A percentile compares a stretch with the other conserved stretches of the same genome.
Conservation (phyloP, 2,329 filamentous ascomycete genomes). For the Beauveria bassiana region DNA sequence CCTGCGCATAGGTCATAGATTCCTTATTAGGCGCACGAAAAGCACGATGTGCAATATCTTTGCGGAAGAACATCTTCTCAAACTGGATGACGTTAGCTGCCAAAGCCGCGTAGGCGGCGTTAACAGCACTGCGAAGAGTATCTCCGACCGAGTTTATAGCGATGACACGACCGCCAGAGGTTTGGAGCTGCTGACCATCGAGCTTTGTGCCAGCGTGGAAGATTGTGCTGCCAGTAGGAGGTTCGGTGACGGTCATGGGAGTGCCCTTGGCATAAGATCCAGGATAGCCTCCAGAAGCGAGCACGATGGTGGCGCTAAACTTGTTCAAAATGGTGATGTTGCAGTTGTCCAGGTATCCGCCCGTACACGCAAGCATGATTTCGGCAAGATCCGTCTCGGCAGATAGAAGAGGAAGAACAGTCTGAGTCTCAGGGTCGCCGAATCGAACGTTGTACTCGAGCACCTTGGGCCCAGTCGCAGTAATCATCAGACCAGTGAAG, state of each 20-base stretch:
- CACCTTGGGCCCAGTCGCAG: conserved; percentile 68
- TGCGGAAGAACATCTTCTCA: conserved; percentile 83
- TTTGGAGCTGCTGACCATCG: conserved; percentile 56
- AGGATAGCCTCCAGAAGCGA: conserved; percentile 87
- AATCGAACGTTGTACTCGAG: conserved; percentile 93
- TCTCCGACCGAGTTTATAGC: conserved; percentile 71
- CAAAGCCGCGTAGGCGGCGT: conserved; percentile 80
- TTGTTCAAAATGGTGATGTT: conserved; percentile 58
- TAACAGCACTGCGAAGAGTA: conserved; percentile 73
- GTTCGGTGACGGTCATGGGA: conserved; percentile 41
- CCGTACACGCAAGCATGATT: conserved; percentile 78
- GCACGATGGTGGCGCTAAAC: conserved; percentile 87
- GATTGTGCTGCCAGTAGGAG: conserved; percentile 49
- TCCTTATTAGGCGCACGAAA: conserved; percentile 43
- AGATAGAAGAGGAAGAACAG: conserved; percentile 69
- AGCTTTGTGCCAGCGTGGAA: conserved; percentile 89
- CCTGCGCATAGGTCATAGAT: conserved; percentile 80
- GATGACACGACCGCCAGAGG: conserved; percentile 84
- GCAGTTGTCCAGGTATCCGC: conserved; percentile 64
- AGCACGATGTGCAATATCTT: conserved; percentile 80
- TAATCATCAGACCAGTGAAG: conserved; percentile 93
- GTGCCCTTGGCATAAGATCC: conserved; percentile 76
- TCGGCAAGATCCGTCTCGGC: conserved; percentile 76
- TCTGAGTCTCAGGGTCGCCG: conserved; percentile 88
- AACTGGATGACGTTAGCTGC: conserved; percentile 63